Evolutionary conservation across 1,139 yeast genomes (phyloP).

Genomic region (Insectozyma bohioensis): DNA sequence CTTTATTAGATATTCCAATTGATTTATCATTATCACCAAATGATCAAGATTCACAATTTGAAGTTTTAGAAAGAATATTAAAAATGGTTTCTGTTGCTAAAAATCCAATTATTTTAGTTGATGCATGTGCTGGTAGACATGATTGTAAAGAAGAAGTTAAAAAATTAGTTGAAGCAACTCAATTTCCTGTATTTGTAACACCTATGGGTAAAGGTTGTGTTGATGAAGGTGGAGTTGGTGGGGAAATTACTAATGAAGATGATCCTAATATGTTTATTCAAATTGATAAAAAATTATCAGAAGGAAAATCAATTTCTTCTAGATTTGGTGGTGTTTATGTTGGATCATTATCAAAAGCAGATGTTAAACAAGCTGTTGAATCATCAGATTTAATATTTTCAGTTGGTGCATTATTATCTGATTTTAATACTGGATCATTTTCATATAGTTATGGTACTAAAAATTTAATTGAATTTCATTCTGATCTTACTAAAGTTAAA

Average conservation of each 20-base stretch:
- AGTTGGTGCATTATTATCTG: conserved; percentile 81
- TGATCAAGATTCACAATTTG: conserved; percentile 69
- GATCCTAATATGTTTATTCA: conserved; percentile 27
- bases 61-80: conserved; percentile 61
- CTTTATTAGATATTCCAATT: conserved; percentile 59
- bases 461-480: conserved; percentile 84
- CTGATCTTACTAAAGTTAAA: conserved; percentile 79
- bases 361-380: conserved; percentile 75
- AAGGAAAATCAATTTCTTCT: conserved; percentile 40
- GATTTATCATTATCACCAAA: conserved; percentile 62
- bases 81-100: conserved; percentile 54
- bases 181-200: conserved; percentile 82
- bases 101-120: conserved; percentile 76
- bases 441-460: conserved; percentile 77
- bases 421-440: conserved; percentile 89
- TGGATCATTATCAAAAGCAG: conserved; percentile 76
- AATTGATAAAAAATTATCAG: conserved; percentile 24
- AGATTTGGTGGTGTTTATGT: conserved; percentile 87
- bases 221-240: conserved; percentile 54
- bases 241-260: conserved; percentile 23
- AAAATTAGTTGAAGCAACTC: conserved; percentile 63
- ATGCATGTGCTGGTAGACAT: conserved; percentile 86
- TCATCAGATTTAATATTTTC: conserved; percentile 73
- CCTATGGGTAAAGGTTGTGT: conserved; percentile 90
- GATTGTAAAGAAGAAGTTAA: conserved; percentile 61